Evolutionary conservation across 2,329 filamentous ascomycete species (phyloP), one percentile per base, ranked within the genome.

Genomic region (Colletotrichum incanum): DNA sequence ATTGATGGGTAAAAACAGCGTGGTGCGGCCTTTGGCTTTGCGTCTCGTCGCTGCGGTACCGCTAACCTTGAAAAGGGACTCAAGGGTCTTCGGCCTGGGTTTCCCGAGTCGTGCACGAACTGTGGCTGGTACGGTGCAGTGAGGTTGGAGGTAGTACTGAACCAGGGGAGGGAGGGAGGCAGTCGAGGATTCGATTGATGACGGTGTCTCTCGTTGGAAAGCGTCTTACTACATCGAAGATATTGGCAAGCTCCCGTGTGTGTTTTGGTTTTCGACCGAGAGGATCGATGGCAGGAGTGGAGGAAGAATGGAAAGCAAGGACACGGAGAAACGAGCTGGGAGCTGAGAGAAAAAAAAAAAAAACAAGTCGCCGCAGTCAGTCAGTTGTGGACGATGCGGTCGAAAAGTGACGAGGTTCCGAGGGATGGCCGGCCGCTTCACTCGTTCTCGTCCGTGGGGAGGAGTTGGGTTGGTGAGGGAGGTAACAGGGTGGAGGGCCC

Each of bases 371-470:
- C 28, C 41, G 45, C 39, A 56, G 58, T 61, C n/a, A 56, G 39
- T 31, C 54, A 50, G 65, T 49, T 43, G 70, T 71, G 41, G 65
- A 62, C 49, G 65, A 50, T 50, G 65, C 62, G 65, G 65, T 72
- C 37, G 67, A 70, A 60, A 70, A 70, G 70, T 65, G 70, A 72
- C 65, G 65, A 72, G 49, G 70, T 70, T 70, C 70, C 70, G 70
- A 72, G 70, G 70, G 70, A 72, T 72, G 60, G 45, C 65, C 59
- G 39, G 56, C 31, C 43, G 65, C 50, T 71, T 43, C 39, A 52
- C 59, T 69, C 26, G 59, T 64, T 18, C 43, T 68, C 26, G 69
- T 72, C 69, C 58, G 69, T 69, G 65, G 65, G 58, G 47, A 45
- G 61, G 50, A 41, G 60, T 14, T 12, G 47, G 47, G 43, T 47